Evolutionary conservation across 225 moss, liverwort and hornwort species (phyloP), one percentile per base, ranked within the genome.

Genomic region (Sphagnum tenellum): DNA sequence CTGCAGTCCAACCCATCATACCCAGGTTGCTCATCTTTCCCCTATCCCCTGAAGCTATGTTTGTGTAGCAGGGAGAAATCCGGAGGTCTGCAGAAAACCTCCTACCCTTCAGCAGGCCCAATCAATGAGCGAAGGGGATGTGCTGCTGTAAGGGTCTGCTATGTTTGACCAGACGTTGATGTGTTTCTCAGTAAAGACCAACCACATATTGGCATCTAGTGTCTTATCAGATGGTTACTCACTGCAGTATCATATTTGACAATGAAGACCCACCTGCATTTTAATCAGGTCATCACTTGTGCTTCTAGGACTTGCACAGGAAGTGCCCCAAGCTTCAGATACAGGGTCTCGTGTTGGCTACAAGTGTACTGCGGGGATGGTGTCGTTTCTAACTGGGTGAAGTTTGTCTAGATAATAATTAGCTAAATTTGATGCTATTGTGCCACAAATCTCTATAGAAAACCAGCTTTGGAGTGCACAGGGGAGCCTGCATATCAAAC

Each of bases 1-100:
- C 93, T 60, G 79, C 80, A 67, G 74, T 99, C 69, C 89, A 93
- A 4, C 82, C 90, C 44, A 93, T 90, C 5, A 90, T 99, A 65
- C 98, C 98, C 59, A 90, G 93, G 93, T 93, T 53, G 60, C 77
- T 67, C 8, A 51, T 64, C 8, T 14, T 63, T 29, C 50, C 29
- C 46, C 29, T 8, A 12, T 45, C 60, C 13, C 12, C 7, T 14
- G 13, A 11, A 49, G 29, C 45, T 5, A 63, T 52, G 52, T 52
- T 9, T 52, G 29, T 29, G 29, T 29, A 29, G 29, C 29, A 29
- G 29, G 29, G 29, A 29, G 29, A 29, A 29, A 1, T 29, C 29
- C 29, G 0, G 29, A 29, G 29, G 12, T 29, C 9, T 44, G 8
- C 64, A 12, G 50, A 12, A 8, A 14, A 3, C 9, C 12, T 47